Conservation (phyloP, 2,329 filamentous ascomycete genomes). For the Fonsecaea erecta region DNA sequence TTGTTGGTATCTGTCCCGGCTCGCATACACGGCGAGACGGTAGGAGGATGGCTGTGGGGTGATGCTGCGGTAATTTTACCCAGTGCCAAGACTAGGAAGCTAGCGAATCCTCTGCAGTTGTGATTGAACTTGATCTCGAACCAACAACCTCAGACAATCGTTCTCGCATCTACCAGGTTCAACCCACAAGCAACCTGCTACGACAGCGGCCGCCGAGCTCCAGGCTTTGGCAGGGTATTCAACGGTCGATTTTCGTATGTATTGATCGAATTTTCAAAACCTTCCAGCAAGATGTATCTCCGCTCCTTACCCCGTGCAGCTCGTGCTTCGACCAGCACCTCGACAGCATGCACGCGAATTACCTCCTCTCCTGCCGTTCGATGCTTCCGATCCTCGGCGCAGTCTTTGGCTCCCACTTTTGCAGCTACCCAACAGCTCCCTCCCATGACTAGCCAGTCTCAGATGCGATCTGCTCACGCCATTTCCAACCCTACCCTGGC, state of each 20-base stretch:
- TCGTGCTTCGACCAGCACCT: slow-evolving; percentile 48
- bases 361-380: slow-evolving; percentile 26
- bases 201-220: slow-evolving; percentile 33
- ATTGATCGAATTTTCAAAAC: slow-evolving; percentile 24
- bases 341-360: slow-evolving; percentile 39
- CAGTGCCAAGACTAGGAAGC: slow-evolving; percentile 29
- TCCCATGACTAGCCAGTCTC: slow-evolving; percentile 48
- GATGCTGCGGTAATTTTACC: slow-evolving; percentile 21
- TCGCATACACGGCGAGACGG: neutral
- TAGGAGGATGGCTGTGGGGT: neutral
- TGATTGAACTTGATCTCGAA: slow-evolving; percentile 24
- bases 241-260: slow-evolving; percentile 28
- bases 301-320: slow-evolving; percentile 52
- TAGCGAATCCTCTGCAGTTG: slow-evolving; percentile 22
- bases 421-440: slow-evolving; percentile 43
- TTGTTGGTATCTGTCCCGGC: neutral
- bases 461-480: slow-evolving; percentile 73
- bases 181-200: slow-evolving; percentile 19
- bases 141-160: slow-evolving; percentile 23
- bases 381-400: slow-evolving; percentile 40
- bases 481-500: slow-evolving; percentile 97
- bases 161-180: slow-evolving; percentile 17
- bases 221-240: slow-evolving; percentile 31
- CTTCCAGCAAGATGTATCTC: slow-evolving; percentile 47
- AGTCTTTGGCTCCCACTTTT: slow-evolving; percentile 47